phyloP scores from a whole-genome alignment of 495 filamentous ascomycete species.

The Aspergillus diversus region DNA sequence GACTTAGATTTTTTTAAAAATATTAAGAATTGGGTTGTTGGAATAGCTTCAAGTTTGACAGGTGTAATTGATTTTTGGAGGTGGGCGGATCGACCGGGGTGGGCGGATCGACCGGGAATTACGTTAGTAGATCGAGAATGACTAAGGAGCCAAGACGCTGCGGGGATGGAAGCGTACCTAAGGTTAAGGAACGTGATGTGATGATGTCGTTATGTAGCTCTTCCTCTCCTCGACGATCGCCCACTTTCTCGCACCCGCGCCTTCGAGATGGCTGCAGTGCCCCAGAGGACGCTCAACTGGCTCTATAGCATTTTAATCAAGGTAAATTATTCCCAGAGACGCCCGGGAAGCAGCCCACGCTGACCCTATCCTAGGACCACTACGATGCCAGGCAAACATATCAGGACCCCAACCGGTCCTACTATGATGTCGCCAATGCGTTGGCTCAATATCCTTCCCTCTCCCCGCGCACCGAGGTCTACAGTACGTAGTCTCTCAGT shows the following conservation, averaged over 20 bases:
- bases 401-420: slow-evolving; percentile 85
- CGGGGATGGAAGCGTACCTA: not conserved
- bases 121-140: not conserved
- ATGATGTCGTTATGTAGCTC: slow-evolving; percentile 7
- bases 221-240: slow-evolving; percentile 15
- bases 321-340: slow-evolving; percentile 47
- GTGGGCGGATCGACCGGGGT: too few species aligned
- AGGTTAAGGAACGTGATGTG: not conserved
- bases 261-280: slow-evolving; percentile 70
- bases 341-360: not conserved
- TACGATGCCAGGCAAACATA: slow-evolving; percentile 89
- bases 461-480: slow-evolving; percentile 90
- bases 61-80: too few species aligned
- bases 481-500: slow-evolving; percentile 67
- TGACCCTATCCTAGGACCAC: slow-evolving; percentile 70
- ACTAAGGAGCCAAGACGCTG: slow-evolving; percentile 5
- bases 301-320: slow-evolving; percentile 86
- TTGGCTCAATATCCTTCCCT: slow-evolving; percentile 83
- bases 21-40: too few species aligned
- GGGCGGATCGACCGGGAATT: too few species aligned
- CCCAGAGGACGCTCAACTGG: slow-evolving; percentile 91
- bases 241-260: slow-evolving; percentile 16
- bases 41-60: too few species aligned
- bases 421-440: slow-evolving; percentile 84
- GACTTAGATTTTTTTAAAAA: too few species aligned